Base-by-base conservation (phyloP, 345 rosid genomes). In the Murraya paniculata region DNA sequence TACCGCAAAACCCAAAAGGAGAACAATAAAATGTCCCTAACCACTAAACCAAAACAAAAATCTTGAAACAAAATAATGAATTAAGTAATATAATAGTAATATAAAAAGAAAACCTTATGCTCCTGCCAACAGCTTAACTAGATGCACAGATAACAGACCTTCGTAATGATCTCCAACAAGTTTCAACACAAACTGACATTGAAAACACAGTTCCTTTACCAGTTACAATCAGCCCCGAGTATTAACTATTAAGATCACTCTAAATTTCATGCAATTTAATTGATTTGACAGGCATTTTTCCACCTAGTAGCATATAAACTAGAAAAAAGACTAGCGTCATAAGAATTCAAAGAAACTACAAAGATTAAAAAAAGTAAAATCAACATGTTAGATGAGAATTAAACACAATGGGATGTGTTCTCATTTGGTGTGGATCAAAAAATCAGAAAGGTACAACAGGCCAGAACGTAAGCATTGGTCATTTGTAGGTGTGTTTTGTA, bases 351-450 rank as follows among this genome's bases (percentile, higher is more conserved):
- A 72, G 27, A 74, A 66, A 9, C 77, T 67, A 16, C 35, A 30
- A 18, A 18, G 68, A 48, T 68, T 59, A 36, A 9, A 11, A 18
- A 58, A 11, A 8, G 5, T 19, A 11, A n/a, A 33, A 33, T 33
- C 6, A 22, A 35, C 53, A 38, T 10, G 58, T 33, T 35, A 68
- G 16, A n/a, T 4, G n/a, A 61, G 25, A 68, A 18, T 24, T 55
- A 67, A 65, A 75, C 25, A 64, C 62, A 77, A 66, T 33, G 84
- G 78, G 84, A 83, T 74, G 81, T 77, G 82, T 60, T 83, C 86
- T 82, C 92, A 80, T 81, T 79, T 84, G 81, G 77, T 61, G 77
- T 73, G 73, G 62, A 58, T 76, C 30, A 66, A 81, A 73, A 68
- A 76, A 55, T 39, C 70, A 71, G 50, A 56, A 65, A 53, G 45